These are phyloP conservation scores for Amphicarpaea edgeworthii DNA, from an alignment of 306 rosid species.

Conservation along the genomic window DNA sequence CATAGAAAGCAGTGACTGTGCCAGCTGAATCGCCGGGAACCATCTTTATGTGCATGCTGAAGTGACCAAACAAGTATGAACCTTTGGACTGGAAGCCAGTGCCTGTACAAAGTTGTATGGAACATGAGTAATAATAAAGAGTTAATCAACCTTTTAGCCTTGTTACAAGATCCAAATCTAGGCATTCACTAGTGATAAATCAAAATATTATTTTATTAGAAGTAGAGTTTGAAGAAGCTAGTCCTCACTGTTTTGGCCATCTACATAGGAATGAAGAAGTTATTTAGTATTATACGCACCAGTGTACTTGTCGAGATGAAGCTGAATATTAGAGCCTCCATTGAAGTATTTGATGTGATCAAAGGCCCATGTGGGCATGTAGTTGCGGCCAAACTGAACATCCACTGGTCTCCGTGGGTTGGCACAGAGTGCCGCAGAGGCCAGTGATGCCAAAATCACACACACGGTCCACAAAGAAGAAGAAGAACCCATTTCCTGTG, in stretches of 20 bases:
- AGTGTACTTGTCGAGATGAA: slow-evolving; percentile 79
- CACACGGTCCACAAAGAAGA: slow-evolving; percentile 30
- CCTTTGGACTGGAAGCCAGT: slow-evolving; percentile 96
- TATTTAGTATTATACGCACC: slow-evolving; percentile 50
- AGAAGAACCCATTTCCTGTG: slow-evolving; percentile 50
- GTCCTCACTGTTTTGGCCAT: background rate
- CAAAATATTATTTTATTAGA: no score
- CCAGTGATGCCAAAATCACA: slow-evolving; percentile 43
- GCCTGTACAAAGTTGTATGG: slow-evolving; percentile 46
- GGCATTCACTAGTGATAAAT: background rate
- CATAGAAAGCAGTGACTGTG: slow-evolving; percentile 90
- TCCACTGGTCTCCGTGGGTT: slow-evolving; percentile 56
- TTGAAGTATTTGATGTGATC: slow-evolving; percentile 83
- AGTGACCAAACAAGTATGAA: slow-evolving; percentile 82
- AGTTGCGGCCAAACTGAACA: slow-evolving; percentile 74
- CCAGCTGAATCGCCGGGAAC: slow-evolving; percentile 91
- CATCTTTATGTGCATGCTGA: slow-evolving; percentile 81
- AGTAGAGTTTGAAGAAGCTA: background rate
- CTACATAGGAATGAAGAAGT: background rate
- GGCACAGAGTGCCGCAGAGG: slow-evolving; percentile 45
- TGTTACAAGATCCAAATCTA: background rate
- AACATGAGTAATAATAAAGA: background rate
- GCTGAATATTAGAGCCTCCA: slow-evolving; percentile 75
- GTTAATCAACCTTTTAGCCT: background rate
- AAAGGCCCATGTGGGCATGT: slow-evolving; percentile 82